These are phyloP conservation scores for Pelargonium myrrhifolium DNA, from an alignment of 441 rosid genomes.

Conservation along the genomic window DNA sequence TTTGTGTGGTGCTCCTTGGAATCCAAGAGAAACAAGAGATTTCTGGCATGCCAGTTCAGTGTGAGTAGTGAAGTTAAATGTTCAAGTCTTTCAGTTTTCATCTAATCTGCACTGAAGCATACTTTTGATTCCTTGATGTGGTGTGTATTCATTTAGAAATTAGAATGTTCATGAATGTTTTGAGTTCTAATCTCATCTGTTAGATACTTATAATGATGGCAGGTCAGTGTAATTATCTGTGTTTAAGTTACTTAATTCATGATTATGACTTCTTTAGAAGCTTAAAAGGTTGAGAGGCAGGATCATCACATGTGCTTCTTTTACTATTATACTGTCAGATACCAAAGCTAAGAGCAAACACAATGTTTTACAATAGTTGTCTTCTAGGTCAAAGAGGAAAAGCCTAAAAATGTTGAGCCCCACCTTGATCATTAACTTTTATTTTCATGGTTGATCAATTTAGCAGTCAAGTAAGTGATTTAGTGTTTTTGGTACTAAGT, in stretches of 20 bases:
- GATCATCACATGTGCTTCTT: neutral
- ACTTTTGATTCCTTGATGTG: too few species aligned
- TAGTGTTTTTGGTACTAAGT: neutral
- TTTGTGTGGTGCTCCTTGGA: too few species aligned
- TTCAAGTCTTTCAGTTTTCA: too few species aligned
- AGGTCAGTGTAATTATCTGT: too few species aligned
- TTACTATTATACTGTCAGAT: neutral
- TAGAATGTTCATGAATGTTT: too few species aligned
- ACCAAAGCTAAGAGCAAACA: neutral
- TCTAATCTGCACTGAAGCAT: too few species aligned
- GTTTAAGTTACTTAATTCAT: neutral
- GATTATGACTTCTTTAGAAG: neutral
- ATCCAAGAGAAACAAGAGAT: too few species aligned
- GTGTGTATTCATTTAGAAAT: too few species aligned
- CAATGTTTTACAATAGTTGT: constrained; percentile 1
- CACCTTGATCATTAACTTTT: constrained; percentile 3
- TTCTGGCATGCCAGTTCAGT: too few species aligned
- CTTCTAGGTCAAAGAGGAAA: neutral
- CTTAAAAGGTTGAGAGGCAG: neutral
- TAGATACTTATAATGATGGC: too few species aligned
- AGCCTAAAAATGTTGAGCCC: constrained; percentile 5
- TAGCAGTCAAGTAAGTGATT: neutral
- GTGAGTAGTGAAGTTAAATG: too few species aligned
- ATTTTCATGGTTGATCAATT: neutral
- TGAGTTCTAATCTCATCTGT: too few species aligned